Base-by-base conservation (phyloP, 2,329 filamentous ascomycete species). In the Trichoderma koningiopsis region DNA sequence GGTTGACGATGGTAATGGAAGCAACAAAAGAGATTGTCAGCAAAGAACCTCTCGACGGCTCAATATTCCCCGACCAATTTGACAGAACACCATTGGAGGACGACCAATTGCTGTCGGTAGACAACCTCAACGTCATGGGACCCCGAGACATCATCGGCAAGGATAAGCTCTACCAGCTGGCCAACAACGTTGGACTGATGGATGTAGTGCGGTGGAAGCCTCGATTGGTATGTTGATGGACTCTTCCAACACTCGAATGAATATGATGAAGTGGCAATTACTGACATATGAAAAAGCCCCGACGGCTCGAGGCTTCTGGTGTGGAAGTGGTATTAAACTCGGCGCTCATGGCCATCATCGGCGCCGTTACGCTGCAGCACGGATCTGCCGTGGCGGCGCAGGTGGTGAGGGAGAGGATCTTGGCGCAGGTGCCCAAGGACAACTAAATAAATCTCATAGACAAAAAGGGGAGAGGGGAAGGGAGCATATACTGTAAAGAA, bases 141-240 rank as follows among this genome's bases (percentile, higher is more conserved):
- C 90, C 93, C 67, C 82, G 82, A 35, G 83, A 88, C 35, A 78
- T 92, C 5, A 83, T 92, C 61, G 84, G 87, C 68, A 89, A 91
- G 77, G 82, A 86, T 56, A 89, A 90, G 75, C 77, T 98, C 70
- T 85, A 89, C 40, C 82, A 82, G 68, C 79, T 99, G 70, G 95
- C 91, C 16, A 80, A 86, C 49, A 85, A 88, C 33, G 90, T 93
- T 70, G 92, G 93, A 0, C 77, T 99, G 76, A 81, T 88, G 69
- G 86, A 88, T 49, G 92, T 97, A 29, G 82, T 97, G 73, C 86
- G 96, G 81, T 98, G 96, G 96, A 92, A 92, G 80, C 96, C 96
- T 33, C 89, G 87, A 82, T 86, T 91, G 83, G 94, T 97, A 83
- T 77, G 88, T 79, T 40, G 13, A n/a, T 2, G 19, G 2, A 13